Conservation (phyloP, 176 grass and related monocot genomes). For the Elaeis guineensis region DNA sequence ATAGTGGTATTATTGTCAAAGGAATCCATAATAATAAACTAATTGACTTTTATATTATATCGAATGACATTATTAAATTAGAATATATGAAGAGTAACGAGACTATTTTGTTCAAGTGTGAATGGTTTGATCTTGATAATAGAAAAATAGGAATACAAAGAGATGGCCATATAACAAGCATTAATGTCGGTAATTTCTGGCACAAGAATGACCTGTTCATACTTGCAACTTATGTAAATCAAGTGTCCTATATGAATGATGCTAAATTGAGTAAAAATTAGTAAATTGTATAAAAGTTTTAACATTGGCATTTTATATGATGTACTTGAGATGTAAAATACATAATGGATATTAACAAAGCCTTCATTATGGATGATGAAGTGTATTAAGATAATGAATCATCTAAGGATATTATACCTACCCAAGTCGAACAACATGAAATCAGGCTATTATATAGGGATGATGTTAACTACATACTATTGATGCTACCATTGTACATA, state of each 20-base stretch:
- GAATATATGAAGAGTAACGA: too few species aligned
- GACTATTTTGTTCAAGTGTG: background rate
- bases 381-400: too few species aligned
- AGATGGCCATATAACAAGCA: background rate
- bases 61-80: background rate
- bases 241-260: background rate
- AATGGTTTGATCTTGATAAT: conserved; percentile 4
- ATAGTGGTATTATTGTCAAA: background rate
- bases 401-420: too few species aligned
- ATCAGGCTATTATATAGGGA: too few species aligned
- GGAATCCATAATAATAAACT: too few species aligned
- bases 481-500: too few species aligned
- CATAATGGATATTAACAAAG: too few species aligned
- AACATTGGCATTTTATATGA: background rate
- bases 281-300: background rate
- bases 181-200: background rate
- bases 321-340: background rate
- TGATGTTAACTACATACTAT: too few species aligned
- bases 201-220: background rate
- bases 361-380: too few species aligned
- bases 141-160: background rate
- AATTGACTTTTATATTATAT: background rate
- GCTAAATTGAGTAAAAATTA: background rate
- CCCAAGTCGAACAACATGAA: too few species aligned
- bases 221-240: background rate